phyloP scores from a whole-genome alignment of 441 rosid genomes.

The Geranium incanum region DNA sequence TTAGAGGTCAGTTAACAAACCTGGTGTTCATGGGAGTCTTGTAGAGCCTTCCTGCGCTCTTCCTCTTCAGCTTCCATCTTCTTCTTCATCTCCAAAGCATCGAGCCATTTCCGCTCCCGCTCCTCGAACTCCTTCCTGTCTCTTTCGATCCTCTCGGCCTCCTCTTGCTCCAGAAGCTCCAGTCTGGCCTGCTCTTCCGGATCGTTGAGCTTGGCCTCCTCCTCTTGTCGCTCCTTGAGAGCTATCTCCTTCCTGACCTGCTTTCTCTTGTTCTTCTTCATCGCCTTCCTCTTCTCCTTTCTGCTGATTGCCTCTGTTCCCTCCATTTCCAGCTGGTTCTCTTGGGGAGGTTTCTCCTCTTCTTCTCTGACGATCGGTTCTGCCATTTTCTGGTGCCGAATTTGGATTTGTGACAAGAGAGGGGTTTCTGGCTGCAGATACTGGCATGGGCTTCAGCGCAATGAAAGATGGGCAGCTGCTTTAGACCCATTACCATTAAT shows the following conservation, averaged over 20 bases:
- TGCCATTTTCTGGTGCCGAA: background rate
- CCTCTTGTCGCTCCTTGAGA: constrained; percentile 56
- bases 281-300: constrained; percentile 71
- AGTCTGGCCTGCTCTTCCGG: constrained; percentile 54
- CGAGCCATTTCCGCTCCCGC: constrained; percentile 64
- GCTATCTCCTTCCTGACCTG: constrained; percentile 62
- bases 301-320: constrained; percentile 31
- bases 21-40: constrained; percentile 36
- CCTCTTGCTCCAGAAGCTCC: constrained; percentile 54
- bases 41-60: constrained; percentile 34
- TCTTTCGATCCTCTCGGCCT: constrained; percentile 44
- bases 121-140: constrained; percentile 69
- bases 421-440: background rate
- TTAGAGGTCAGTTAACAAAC: constrained; percentile 18
- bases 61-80: constrained; percentile 48
- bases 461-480: no score
- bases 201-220: constrained; percentile 52
- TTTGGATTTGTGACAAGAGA: background rate
- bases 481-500: no score
- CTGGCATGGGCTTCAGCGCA: background rate
- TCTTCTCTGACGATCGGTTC: constrained; percentile 2
- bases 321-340: constrained; percentile 17
- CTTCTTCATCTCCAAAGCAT: constrained; percentile 57
- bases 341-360: constrained; percentile 6
- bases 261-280: constrained; percentile 76